Conservation (phyloP, 805 yeast genomes). For the Vanderwaltozyma tropicalis region DNA sequence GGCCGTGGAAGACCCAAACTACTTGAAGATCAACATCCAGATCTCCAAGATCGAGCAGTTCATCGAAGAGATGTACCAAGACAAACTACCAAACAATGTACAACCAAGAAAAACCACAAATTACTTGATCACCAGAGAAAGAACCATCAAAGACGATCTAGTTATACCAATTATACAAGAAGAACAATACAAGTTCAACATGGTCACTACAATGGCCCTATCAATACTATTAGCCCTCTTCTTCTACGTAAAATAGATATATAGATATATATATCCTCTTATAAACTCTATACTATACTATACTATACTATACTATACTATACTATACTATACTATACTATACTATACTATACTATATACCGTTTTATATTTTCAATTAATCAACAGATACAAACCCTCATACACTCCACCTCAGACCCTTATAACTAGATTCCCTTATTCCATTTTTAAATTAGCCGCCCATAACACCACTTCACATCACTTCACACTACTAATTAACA, state of each 20-base stretch:
- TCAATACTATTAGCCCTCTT: background rate
- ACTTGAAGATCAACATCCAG: slow-evolving; percentile 68
- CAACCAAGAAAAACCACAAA: slow-evolving; percentile 29
- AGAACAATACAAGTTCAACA: slow-evolving; percentile 21
- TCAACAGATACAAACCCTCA: too few species aligned
- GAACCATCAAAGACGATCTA: slow-evolving; percentile 34
- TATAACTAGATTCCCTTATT: too few species aligned
- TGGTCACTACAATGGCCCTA: slow-evolving; percentile 2
- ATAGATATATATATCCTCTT: too few species aligned
- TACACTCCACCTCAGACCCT: too few species aligned
- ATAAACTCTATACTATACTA: background rate
- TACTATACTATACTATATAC: background rate
- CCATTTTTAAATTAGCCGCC: too few species aligned
- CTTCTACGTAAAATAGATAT: background rate
- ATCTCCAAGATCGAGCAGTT: slow-evolving; percentile 86
- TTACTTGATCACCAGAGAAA: slow-evolving; percentile 33
- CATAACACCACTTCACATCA: too few species aligned
- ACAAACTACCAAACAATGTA: slow-evolving; percentile 47
- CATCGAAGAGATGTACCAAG: slow-evolving; percentile 68
- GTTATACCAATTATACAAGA: slow-evolving; percentile 14
- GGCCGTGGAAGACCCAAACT: slow-evolving; percentile 75
- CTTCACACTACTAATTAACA: too few species aligned
- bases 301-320: background rate
- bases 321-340: background rate
- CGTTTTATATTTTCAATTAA: too few species aligned